Evolutionary conservation across 208 protist genomes (phyloP).

Genomic region (Crithidia fasciculata): DNA sequence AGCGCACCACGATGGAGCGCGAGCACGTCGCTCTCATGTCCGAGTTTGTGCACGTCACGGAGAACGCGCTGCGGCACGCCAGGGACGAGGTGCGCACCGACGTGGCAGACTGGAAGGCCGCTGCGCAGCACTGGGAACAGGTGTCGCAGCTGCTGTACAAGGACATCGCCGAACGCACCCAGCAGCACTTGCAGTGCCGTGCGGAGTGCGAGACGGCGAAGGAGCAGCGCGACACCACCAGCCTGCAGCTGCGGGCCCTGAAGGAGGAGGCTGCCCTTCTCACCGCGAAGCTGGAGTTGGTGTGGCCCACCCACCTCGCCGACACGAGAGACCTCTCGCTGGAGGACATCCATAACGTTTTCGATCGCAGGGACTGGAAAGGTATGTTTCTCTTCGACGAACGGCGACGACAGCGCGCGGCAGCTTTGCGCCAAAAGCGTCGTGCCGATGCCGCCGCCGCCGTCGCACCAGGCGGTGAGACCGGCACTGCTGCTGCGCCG

Average conservation of each 20-base stretch:
- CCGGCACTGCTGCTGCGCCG: not conserved
- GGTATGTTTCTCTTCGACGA: constrained; percentile 36
- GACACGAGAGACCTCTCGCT: constrained; percentile 72
- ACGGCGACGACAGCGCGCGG: constrained; percentile 21
- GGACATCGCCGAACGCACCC: constrained; percentile 80
- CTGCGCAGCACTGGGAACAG: constrained; percentile 85
- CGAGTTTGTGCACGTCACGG: constrained; percentile 77
- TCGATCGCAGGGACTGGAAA: constrained; percentile 41
- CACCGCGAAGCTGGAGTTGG: constrained; percentile 77
- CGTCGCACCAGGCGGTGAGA: not conserved
- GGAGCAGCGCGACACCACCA: constrained; percentile 62
- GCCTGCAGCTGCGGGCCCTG: constrained; percentile 44
- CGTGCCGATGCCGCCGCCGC: not conserved
- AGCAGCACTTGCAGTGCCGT: constrained; percentile 76
- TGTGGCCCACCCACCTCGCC: constrained; percentile 79
- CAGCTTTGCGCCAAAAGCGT: not conserved
- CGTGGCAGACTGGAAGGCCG: constrained; percentile 58
- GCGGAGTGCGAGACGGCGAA: constrained; percentile 88
- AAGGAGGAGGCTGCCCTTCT: constrained; percentile 60
- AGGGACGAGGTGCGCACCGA: constrained; percentile 73
- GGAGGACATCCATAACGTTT: constrained; percentile 68
- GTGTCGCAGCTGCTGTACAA: constrained; percentile 88
- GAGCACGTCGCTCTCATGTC: constrained; percentile 81
- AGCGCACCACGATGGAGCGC: constrained; percentile 59
- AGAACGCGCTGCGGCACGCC: constrained; percentile 66